Evolutionary conservation across 2,329 filamentous ascomycete species (phyloP).

Genomic region (Dendrostoma leiphaemia): DNA sequence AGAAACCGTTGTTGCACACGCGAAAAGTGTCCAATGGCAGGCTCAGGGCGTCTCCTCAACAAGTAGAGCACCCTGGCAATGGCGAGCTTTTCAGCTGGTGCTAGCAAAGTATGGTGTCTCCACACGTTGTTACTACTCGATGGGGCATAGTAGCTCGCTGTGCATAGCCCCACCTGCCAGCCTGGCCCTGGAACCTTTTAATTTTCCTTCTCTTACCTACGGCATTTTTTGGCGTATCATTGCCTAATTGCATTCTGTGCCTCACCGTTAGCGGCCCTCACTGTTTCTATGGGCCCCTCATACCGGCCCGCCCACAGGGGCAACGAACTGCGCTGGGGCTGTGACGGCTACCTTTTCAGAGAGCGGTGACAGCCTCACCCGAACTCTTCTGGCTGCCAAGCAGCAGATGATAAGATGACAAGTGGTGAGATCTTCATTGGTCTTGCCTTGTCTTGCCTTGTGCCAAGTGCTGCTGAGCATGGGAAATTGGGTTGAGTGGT

Average conservation of each 20-base stretch:
- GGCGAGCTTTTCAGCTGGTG: not conserved
- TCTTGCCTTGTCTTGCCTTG: no score
- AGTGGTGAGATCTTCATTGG: no score
- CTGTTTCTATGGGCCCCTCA: not conserved
- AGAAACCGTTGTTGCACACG: conserved; percentile 11
- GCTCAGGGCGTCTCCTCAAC: not conserved
- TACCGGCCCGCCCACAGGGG: not conserved
- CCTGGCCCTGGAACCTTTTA: not conserved
- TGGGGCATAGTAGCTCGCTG: not conserved
- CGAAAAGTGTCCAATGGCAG: not conserved
- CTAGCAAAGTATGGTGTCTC: not conserved
- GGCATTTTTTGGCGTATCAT: not conserved
- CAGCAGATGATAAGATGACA: no score
- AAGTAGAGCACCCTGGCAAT: not conserved
- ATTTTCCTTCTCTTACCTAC: not conserved
- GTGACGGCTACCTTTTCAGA: not conserved
- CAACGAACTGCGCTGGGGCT: not conserved
- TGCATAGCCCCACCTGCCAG: not conserved
- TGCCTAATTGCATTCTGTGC: no score
- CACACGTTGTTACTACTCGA: not conserved
- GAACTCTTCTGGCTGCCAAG: no score
- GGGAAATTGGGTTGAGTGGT: no score
- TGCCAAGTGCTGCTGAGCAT: no score
- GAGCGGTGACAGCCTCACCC: not conserved
- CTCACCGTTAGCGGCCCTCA: not conserved